These are phyloP conservation scores for Amphichorda felina DNA, from an alignment of 2,329 filamentous ascomycete species.

Conservation along the genomic window DNA sequence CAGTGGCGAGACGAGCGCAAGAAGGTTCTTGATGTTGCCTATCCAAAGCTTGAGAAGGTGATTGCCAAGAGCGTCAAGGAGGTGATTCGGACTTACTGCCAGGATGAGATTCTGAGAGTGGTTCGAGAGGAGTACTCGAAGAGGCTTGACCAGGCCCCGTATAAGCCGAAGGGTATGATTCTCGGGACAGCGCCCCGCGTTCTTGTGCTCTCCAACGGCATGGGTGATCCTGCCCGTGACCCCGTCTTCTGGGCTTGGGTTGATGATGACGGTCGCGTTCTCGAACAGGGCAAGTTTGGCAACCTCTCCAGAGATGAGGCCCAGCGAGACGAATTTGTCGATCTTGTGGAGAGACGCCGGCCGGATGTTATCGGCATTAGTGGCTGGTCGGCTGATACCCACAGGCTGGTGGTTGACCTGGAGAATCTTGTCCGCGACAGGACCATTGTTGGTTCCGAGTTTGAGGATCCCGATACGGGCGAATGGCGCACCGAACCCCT, in stretches of 20 bases:
- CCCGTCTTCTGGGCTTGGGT: conserved; percentile 86
- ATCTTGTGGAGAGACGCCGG: conserved; percentile 65
- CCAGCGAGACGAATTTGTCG: conserved; percentile 59
- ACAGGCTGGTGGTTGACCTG: conserved; percentile 72
- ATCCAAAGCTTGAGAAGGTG: conserved; percentile 69
- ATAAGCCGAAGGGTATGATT: conserved; percentile 87
- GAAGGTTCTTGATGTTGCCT: conserved; percentile 71
- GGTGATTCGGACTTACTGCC: conserved; percentile 83
- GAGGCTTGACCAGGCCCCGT: conserved; percentile 89
- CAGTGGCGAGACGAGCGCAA: conserved; percentile 85
- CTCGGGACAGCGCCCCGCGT: conserved; percentile 82
- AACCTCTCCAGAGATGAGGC: conserved; percentile 63
- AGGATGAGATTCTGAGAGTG: conserved; percentile 78
- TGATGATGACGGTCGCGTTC: conserved; percentile 79
- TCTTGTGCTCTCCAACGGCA: conserved; percentile 76
- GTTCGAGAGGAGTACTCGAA: conserved; percentile 83
- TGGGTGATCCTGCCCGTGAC: conserved; percentile 60
- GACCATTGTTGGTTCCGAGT: conserved; percentile 68
- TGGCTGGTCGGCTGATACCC: conserved; percentile 78
- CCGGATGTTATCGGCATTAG: conserved; percentile 87
- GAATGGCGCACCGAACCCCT: conserved; percentile 68
- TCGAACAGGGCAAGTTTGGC: conserved; percentile 79
- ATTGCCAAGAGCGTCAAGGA: conserved; percentile 93
- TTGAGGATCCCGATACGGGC: conserved; percentile 64
- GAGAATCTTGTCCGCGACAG: conserved; percentile 68